Base-by-base conservation (phyloP, 2,329 filamentous ascomycete genomes). In the Fusarium dimerum region DNA sequence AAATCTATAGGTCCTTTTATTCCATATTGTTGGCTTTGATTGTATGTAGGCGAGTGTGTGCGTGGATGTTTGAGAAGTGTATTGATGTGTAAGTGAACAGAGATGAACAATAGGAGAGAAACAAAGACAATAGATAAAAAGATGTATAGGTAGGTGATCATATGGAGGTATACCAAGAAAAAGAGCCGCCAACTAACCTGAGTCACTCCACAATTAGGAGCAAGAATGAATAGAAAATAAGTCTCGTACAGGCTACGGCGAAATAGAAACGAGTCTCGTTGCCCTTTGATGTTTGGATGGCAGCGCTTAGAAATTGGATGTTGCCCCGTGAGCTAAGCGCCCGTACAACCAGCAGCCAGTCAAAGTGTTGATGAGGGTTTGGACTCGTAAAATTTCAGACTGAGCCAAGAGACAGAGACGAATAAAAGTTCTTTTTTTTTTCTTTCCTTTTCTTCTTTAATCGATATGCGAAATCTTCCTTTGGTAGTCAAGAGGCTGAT, bases 91-190 rank as follows among this genome's bases (percentile, higher is more conserved):
- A 20, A 36, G 34, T 47, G 49, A 50, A 62, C 52, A 66, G 60
- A 52, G 51, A 26, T 26, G 48, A 51, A 54, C 41, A 54, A 54
- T 49, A 48, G 41, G 52, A 51, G 46, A 55, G 53, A 30, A 47
- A 54, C 52, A 55, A 58, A 47, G 49, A 62, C 62, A 66, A 66
- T 66, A 66, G 65, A 55, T n/a, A n/a, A n/a, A n/a, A n/a, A n/a
- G n/a, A n/a, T n/a, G 20, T 26, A 62, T 40, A 50, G 42, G 48
- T n/a, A 45, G 40, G 47, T 54, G 56, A 57, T 50, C 54, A 49
- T 26, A 26, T 26, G 20, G 20, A 26, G 7, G 20, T 5, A 26
- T 26, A 26, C 7, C 20, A 7, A 26, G 20, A 54, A 46, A 59
- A 52, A 51, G 43, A 48, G 47, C 16, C 26, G 39, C 39, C 34